These are phyloP conservation scores for Colletotrichum gloeosporioides DNA, from an alignment of 2,329 filamentous ascomycete genomes.

Conservation along the genomic window DNA sequence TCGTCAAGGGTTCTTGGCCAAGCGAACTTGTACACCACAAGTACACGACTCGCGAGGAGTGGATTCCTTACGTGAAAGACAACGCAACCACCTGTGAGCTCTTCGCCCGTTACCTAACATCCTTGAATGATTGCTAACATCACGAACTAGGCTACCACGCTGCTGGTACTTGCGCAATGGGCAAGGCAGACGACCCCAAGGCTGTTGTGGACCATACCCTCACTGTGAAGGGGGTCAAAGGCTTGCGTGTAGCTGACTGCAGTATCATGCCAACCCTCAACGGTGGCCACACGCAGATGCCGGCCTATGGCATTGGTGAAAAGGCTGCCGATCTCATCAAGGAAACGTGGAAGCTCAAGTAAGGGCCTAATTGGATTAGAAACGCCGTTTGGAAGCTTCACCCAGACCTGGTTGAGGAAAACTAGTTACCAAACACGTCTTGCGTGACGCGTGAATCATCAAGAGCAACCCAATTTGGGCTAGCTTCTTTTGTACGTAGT, in stretches of 20 bases:
- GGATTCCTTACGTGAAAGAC: constrained; percentile 61
- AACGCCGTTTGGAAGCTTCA: not conserved
- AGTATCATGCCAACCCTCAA: constrained; percentile 58
- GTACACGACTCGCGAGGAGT: constrained; percentile 60
- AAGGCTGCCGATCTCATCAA: constrained; percentile 55
- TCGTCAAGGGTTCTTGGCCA: constrained; percentile 68
- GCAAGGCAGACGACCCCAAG: constrained; percentile 45
- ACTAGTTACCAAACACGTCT: not conserved
- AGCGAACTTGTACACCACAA: constrained; percentile 54
- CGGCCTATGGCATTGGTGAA: constrained; percentile 62
- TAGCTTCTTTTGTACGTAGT: not conserved
- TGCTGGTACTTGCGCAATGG: constrained; percentile 61
- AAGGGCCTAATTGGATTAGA: not conserved
- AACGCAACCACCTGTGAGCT: constrained; percentile 65
- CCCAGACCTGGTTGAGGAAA: not conserved
- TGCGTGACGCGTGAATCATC: not conserved
- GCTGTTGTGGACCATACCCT: constrained; percentile 60
- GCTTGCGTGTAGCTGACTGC: constrained; percentile 59
- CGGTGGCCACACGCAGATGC: constrained; percentile 61
- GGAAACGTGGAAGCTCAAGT: constrained; percentile 25
- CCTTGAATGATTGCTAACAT: not conserved
- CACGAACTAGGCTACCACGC: constrained; percentile 55
- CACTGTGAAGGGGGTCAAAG: constrained; percentile 55
- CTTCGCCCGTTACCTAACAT: not conserved
- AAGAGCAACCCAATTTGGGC: not conserved